A percentile compares a stretch with the other conserved stretches of the same genome.
Evolutionary conservation across 208 protist genomes (phyloP).

Genomic region (Crithidia brevicula): DNA sequence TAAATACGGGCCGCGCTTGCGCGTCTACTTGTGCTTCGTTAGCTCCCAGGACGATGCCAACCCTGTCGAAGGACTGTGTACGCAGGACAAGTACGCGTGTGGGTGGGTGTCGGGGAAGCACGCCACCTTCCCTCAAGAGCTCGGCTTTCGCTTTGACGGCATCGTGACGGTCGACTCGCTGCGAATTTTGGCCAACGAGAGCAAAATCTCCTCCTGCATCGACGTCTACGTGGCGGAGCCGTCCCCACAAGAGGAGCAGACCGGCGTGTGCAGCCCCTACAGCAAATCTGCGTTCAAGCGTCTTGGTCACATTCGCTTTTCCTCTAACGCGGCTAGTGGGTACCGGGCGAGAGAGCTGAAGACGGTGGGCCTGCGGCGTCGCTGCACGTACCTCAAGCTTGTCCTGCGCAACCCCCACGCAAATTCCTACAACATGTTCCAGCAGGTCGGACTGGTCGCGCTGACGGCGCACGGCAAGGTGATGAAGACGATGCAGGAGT

Average conservation of each 20-base stretch:
- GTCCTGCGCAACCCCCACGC: constrained; percentile 74
- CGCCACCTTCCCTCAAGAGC: constrained; percentile 87
- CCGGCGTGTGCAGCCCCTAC: constrained; percentile 58
- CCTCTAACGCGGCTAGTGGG: constrained; percentile 53
- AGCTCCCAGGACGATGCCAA: constrained; percentile 81
- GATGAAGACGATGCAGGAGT: constrained; percentile 41
- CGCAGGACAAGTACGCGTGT: constrained; percentile 51
- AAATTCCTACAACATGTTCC: constrained; percentile 85
- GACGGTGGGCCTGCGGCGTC: constrained; percentile 68
- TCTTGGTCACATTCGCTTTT: constrained; percentile 84
- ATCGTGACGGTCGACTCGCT: constrained; percentile 70
- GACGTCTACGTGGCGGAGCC: constrained; percentile 78
- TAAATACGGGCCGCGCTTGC: constrained; percentile 77
- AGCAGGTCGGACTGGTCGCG: constrained; percentile 87
- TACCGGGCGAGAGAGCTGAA: constrained; percentile 89
- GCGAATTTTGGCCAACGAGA: constrained; percentile 83
- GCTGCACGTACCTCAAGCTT: constrained; percentile 88
- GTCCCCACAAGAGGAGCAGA: constrained; percentile 52
- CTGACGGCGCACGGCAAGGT: constrained; percentile 73
- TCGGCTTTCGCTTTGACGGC: constrained; percentile 90
- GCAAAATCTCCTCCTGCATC: constrained; percentile 84
- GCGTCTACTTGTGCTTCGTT: constrained; percentile 73
- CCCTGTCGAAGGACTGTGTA: constrained; percentile 53
- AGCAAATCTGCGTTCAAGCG: constrained; percentile 59
- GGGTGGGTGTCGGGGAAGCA: constrained; percentile 90